phyloP scores from a whole-genome alignment of 2,329 filamentous ascomycete species.

The Fusarium cyanostomum region DNA sequence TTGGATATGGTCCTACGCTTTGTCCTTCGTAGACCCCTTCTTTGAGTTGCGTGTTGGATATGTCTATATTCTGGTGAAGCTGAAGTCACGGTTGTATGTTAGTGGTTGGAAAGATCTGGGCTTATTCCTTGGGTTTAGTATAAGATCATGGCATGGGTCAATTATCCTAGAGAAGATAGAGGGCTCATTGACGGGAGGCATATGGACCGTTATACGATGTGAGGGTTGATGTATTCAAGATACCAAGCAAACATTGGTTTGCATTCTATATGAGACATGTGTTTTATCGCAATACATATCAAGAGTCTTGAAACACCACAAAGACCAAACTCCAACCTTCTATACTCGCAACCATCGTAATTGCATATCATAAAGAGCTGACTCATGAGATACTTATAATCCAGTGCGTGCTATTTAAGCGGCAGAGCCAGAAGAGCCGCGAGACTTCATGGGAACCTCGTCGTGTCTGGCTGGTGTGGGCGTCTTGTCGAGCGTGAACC shows the following conservation, averaged over 20 bases:
- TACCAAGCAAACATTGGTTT: constrained; percentile 20
- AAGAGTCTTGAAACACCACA: neutral
- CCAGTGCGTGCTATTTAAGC: neutral
- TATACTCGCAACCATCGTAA: neutral
- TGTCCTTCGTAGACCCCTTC: constrained; percentile 4
- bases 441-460: constrained; percentile 7
- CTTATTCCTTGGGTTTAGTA: neutral
- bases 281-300: neutral
- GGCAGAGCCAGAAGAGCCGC: neutral
- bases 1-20: constrained; percentile 13
- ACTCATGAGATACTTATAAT: neutral
- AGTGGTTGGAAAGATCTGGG: constrained; percentile 6
- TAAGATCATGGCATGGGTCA: neutral
- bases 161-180: constrained; percentile 9
- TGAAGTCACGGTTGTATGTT: neutral
- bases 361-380: neutral
- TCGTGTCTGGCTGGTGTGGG: constrained; percentile 16
- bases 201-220: neutral
- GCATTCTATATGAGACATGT: neutral
- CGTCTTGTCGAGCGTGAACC: constrained; percentile 44
- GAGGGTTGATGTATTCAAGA: constrained; percentile 18
- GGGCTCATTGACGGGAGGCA: constrained; percentile 13
- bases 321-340: neutral
- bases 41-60: constrained; percentile 10
- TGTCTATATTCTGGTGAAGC: constrained; percentile 9